Base-by-base conservation (phyloP, 306 rosid species). In the Adenanthera pavonina region DNA sequence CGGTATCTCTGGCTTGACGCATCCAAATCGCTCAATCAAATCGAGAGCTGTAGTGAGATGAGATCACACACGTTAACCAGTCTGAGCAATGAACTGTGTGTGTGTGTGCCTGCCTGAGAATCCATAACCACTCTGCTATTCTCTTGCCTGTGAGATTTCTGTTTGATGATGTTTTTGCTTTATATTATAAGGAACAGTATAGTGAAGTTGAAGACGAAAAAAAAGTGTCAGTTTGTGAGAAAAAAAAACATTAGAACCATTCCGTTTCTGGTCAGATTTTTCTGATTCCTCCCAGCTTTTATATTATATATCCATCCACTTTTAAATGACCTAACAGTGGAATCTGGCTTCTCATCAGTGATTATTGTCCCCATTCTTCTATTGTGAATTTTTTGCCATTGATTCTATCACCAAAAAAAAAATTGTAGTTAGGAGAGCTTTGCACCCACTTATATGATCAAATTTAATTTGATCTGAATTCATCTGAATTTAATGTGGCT, bases 11-110 rank as follows among this genome's bases (percentile, higher is more conserved):
- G 30, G 30, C 20, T 59, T 70, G 97, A 90, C 72, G 87, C 59
- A 86, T 90, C 98, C 3, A 88, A 90, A 85, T 92, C 90, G 84
- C 69, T 79, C 76, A 71, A 84, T 94, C 97, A 92, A 89, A 88
- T 91, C 92, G 52, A 74, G 83, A 74, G 91, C 93, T 90, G 94
- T 91, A 88, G n/a, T n/a, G 62, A 83, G 62, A 83, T 51, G 51
- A 75, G 86, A 67, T 78, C 75, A 85, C 97, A 85, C 97, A 93
- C 94, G 97, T 84, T 81, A 93, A 75, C 80, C 79, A 78, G 71
- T 85, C 84, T 64, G 83, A 17, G 38, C 56, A 46, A 17, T 75
- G 17, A 83, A 78, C 83, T 81, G 78, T 78, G 74, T 74, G 30
- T 25, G 30, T 25, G 30, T 25, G 30, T 25, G 30, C 30, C 30